Evolutionary conservation across 257 asterid species (phyloP).

Genomic region (Plantago ovata): DNA sequence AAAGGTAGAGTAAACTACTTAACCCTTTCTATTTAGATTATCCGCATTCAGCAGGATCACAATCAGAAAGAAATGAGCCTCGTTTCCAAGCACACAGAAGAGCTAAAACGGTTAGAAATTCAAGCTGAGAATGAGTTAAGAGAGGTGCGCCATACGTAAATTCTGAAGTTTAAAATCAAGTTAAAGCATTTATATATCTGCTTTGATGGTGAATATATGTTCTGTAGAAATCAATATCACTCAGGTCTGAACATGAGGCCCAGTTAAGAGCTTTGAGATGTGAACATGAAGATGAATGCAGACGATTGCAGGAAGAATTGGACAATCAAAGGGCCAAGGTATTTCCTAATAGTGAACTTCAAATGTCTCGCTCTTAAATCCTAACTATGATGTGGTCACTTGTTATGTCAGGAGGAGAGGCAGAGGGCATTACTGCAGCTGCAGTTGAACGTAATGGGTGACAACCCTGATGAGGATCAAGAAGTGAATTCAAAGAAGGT

Average conservation of each 20-base stretch:
- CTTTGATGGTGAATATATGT: slow-evolving; percentile 10
- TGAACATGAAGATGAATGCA: slow-evolving; percentile 88
- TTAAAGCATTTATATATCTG: not conserved
- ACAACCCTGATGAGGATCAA: slow-evolving; percentile 77
- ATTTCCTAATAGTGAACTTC: slow-evolving; percentile 21
- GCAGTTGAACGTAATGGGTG: slow-evolving; percentile 95
- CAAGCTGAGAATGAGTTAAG: slow-evolving; percentile 80
- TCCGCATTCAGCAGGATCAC: slow-evolving; percentile 62
- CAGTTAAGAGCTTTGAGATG: slow-evolving; percentile 74
- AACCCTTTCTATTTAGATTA: slow-evolving; percentile 40
- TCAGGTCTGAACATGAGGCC: slow-evolving; percentile 79
- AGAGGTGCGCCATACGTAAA: slow-evolving; percentile 44
- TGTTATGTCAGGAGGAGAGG: slow-evolving; percentile 74
- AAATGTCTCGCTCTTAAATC: slow-evolving; percentile 20
- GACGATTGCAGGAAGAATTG: slow-evolving; percentile 82
- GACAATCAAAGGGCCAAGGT: slow-evolving; percentile 79
- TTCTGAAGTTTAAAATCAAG: slow-evolving; percentile 13
- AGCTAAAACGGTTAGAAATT: slow-evolving; percentile 53
- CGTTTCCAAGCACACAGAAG: slow-evolving; percentile 64
- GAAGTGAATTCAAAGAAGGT: slow-evolving; percentile 98
- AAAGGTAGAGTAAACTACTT: slow-evolving; percentile 21
- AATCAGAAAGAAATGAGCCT: slow-evolving; percentile 55
- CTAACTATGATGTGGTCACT: slow-evolving; percentile 6
- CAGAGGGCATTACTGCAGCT: slow-evolving; percentile 84
- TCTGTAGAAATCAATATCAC: slow-evolving; percentile 61